Evolutionary conservation across 768 basidiomycete genomes (phyloP), one percentile per base, ranked within the genome.

Genomic region (Clavulina sp.): DNA sequence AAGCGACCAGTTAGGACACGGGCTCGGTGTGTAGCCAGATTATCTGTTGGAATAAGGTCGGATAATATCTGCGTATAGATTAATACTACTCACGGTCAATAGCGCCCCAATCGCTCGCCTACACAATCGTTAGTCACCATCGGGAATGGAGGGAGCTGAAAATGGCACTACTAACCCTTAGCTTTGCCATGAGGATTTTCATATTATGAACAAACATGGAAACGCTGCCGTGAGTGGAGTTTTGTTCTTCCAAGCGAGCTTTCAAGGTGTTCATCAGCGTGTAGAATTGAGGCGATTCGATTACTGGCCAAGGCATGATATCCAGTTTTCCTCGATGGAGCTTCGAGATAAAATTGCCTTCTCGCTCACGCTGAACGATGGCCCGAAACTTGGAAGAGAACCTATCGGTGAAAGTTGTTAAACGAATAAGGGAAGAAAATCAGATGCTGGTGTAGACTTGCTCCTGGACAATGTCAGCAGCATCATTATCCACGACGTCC

Each of bases 101-200:
- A 0, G 77, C 67, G 16, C 75, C 74, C 78, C 78, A 80, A 54
- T 80, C 78, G 31, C 77, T 44, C 47, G 74, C 78, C 69, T 79
- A n/a, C n/a, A n/a, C n/a, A n/a, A n/a, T n/a, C n/a, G n/a, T n/a
- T n/a, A n/a, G n/a, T n/a, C n/a, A n/a, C n/a, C n/a, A n/a, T n/a
- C n/a, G n/a, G n/a, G n/a, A n/a, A n/a, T n/a, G n/a, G n/a, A n/a
- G n/a, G n/a, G n/a, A n/a, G n/a, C n/a, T n/a, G n/a, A n/a, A n/a
- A n/a, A n/a, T n/a, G n/a, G n/a, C n/a, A n/a, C n/a, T n/a, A n/a
- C n/a, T n/a, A n/a, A n/a, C n/a, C n/a, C n/a, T 80, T 36, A 80
- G 57, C 53, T 80, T 80, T 4, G 78, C 78, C 78, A 80, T 80
- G 41, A 80, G 56, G 0, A 75, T 75, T 60, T 80, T 80, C n/a